Conservation (phyloP, 495 filamentous ascomycete genomes). For the Trichodelitschia bisporula region DNA sequence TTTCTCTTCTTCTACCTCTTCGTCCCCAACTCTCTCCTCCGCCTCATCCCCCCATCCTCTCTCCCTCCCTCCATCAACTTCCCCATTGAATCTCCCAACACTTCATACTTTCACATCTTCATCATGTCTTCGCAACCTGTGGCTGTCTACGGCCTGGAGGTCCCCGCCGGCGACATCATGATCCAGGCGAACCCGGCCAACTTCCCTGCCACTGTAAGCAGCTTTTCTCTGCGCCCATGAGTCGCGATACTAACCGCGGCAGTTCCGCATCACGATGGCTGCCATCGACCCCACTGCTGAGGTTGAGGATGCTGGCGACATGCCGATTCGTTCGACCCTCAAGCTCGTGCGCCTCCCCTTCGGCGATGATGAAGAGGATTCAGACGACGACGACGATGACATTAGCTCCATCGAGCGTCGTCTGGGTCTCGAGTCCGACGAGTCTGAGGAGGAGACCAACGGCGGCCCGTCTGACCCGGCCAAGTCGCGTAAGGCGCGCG, state of each 20-base stretch:
- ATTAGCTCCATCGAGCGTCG: constrained; percentile 39
- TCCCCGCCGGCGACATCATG: constrained; percentile 54
- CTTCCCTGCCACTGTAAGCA: constrained; percentile 60
- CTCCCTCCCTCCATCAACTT: no score
- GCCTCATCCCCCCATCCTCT: no score
- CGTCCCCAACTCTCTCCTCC: no score
- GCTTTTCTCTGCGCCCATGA: constrained; percentile 1
- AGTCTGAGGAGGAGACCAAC: constrained; percentile 43
- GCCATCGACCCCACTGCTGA: constrained; percentile 74
- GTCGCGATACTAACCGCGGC: constrained; percentile 6
- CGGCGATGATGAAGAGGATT: constrained; percentile 19
- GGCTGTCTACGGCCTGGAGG: constrained; percentile 71
- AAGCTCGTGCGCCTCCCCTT: constrained; percentile 56
- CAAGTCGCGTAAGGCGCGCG: constrained; percentile 62
- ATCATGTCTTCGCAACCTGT: constrained; percentile 31
- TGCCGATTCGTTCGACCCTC: constrained; percentile 54
- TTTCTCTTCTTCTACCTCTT: background rate
- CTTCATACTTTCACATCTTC: no score
- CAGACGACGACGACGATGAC: constrained; percentile 28
- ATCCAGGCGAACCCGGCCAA: constrained; percentile 44
- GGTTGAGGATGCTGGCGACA: constrained; percentile 33
- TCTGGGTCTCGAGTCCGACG: constrained; percentile 29
- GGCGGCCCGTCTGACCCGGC: constrained; percentile 73
- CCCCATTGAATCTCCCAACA: no score
- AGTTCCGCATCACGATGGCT: constrained; percentile 97